Percentiles rank a stretch among this genome's conserved stretches.
These are phyloP conservation scores for Durotheca rogersii DNA, from an alignment of 495 filamentous ascomycete species.

Conservation along the genomic window DNA sequence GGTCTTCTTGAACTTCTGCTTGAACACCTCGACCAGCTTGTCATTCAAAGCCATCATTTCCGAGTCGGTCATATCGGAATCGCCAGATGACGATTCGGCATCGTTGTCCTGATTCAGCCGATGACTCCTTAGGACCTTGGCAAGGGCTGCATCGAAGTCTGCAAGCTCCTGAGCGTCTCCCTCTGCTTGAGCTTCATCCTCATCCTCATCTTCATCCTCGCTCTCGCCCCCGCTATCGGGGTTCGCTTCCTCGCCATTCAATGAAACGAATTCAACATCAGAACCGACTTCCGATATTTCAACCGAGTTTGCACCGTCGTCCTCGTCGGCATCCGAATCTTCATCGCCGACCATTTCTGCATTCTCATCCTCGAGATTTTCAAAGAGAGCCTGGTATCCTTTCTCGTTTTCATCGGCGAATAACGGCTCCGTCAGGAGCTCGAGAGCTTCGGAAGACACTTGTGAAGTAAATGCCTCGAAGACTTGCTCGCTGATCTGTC, in stretches of 20 bases:
- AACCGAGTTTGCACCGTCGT: conserved; percentile 38
- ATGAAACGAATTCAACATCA: conserved; percentile 48
- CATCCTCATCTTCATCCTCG: conserved; percentile 48
- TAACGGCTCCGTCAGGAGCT: conserved; percentile 72
- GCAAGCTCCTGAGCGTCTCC: conserved; percentile 43
- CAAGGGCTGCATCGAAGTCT: conserved; percentile 75
- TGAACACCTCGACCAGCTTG: conserved; percentile 79
- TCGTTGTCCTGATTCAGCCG: conserved; percentile 56
- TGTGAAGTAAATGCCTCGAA: conserved; percentile 75
- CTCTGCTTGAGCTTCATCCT: conserved; percentile 44
- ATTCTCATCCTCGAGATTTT: conserved; percentile 66
- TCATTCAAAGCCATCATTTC: conserved; percentile 91
- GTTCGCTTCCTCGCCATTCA: conserved; percentile 43
- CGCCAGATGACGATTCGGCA: conserved; percentile 54
- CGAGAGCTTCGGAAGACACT: conserved; percentile 69
- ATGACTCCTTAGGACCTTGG: conserved; percentile 67
- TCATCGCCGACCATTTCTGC: conserved; percentile 45
- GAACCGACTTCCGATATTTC: conserved; percentile 43
- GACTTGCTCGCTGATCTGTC: conserved; percentile 82
- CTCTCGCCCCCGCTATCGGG: conserved; percentile 47
- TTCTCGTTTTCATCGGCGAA: conserved; percentile 75
- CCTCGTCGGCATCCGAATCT: conserved; percentile 43
- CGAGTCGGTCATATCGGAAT: conserved; percentile 86
- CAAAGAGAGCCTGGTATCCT: conserved; percentile 85
- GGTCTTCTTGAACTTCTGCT: conserved; percentile 58